phyloP scores from a whole-genome alignment of 306 rosid species.

The Cicer arietinum region DNA sequence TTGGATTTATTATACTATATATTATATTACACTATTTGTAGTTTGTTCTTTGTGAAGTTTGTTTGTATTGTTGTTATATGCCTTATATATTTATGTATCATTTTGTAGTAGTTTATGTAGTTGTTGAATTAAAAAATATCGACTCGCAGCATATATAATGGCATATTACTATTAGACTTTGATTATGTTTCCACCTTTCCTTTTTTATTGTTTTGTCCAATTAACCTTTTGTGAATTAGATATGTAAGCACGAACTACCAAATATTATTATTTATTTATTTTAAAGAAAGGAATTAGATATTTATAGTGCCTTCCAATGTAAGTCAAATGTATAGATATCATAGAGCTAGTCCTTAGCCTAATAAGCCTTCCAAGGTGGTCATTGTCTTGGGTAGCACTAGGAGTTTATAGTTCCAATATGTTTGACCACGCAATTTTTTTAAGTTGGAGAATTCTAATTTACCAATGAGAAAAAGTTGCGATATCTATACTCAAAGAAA shows the following conservation, averaged over 20 bases:
- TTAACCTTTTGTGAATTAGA: neutral
- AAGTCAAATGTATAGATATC: neutral
- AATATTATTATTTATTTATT: neutral
- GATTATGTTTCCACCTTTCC: slow-evolving; percentile 18
- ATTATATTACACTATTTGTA: slow-evolving; percentile 20
- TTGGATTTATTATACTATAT: slow-evolving; percentile 39
- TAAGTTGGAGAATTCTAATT: no score
- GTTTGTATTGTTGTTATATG: slow-evolving; percentile 27
- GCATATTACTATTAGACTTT: neutral
- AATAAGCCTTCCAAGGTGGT: neutral
- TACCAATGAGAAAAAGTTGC: no score
- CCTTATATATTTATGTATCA: slow-evolving; percentile 1
- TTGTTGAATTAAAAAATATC: slow-evolving; percentile 14
- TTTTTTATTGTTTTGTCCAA: slow-evolving; percentile 19
- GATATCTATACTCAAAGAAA: no score
- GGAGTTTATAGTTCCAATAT: slow-evolving; percentile 26
- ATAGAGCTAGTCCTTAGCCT: slow-evolving; percentile 6
- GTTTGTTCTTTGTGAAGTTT: slow-evolving; percentile 34
- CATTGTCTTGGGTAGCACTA: slow-evolving; percentile 29
- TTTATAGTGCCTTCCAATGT: neutral
- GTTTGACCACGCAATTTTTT: slow-evolving; percentile 21
- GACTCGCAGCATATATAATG: neutral
- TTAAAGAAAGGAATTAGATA: neutral
- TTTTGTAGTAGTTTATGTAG: neutral
- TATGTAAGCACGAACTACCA: neutral